Percentiles rank a stretch among this genome's conserved stretches.
These are phyloP conservation scores for Sanghuangporus weigelae DNA, from an alignment of 1,284 basidiomycete species.

Conservation along the genomic window DNA sequence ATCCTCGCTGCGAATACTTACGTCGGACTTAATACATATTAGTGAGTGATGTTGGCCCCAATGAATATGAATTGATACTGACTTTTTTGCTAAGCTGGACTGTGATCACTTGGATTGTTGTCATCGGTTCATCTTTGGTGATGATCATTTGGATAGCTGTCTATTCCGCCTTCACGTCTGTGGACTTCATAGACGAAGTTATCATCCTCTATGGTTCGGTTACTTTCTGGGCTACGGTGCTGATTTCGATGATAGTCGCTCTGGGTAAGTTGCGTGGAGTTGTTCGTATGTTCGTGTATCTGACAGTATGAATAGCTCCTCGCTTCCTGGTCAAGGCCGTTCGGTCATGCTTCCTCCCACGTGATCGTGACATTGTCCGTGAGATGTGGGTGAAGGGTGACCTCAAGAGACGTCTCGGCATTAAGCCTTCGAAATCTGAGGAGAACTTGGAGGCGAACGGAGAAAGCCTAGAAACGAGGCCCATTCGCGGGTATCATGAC, in stretches of 20 bases:
- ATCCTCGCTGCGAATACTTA: constrained; percentile 86
- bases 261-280: constrained; percentile 49
- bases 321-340: constrained; percentile 70
- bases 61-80: constrained; percentile 7
- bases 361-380: constrained; percentile 82
- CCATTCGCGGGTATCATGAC: constrained; percentile 64
- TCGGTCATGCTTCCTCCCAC: constrained; percentile 59
- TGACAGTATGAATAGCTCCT: constrained; percentile 43
- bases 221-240: constrained; percentile 77
- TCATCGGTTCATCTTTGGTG: constrained; percentile 73
- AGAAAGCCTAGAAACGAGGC: constrained; percentile 29
- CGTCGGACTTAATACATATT: constrained; percentile 84
- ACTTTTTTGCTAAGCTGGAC: constrained; percentile 64
- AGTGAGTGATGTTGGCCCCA: constrained; percentile 48
- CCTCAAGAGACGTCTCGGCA: constrained; percentile 78
- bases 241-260: constrained; percentile 64
- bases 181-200: constrained; percentile 72
- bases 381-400: constrained; percentile 87
- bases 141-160: constrained; percentile 84
- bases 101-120: constrained; percentile 75
- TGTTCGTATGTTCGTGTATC: constrained; percentile 4
- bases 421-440: constrained; percentile 48
- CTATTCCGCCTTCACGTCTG: constrained; percentile 71
- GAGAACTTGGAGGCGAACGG: constrained; percentile 41
- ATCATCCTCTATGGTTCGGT: constrained; percentile 70